These are phyloP conservation scores for Talaromyces ruber DNA, from an alignment of 495 filamentous ascomycete species.

Conservation along the genomic window DNA sequence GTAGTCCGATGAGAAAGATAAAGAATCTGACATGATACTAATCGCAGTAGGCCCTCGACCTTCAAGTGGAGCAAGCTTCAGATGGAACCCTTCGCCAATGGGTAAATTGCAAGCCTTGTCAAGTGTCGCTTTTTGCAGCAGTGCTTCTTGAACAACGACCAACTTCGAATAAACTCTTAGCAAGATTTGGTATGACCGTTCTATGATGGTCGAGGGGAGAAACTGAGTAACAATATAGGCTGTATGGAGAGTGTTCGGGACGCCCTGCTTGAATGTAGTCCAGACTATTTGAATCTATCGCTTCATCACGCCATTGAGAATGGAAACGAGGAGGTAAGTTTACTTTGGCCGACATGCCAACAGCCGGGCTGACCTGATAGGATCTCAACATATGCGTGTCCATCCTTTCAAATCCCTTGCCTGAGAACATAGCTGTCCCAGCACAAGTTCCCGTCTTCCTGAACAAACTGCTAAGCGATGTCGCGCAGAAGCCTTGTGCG, in stretches of 20 bases:
- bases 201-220: not conserved
- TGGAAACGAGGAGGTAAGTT: conserved; percentile 25
- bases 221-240: not conserved
- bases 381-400: conserved; percentile 27
- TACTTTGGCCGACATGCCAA: not conserved
- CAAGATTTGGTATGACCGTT: conserved; percentile 26
- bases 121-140: conserved; percentile 30
- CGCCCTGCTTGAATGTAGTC: conserved; percentile 29
- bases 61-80: conserved; percentile 14
- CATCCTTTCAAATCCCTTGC: conserved; percentile 34
- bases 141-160: conserved; percentile 37
- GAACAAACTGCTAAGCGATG: conserved; percentile 21
- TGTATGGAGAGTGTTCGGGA: conserved; percentile 22
- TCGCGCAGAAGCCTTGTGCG: conserved; percentile 25
- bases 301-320: conserved; percentile 25
- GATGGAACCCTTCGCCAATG: conserved; percentile 20
- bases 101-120: conserved; percentile 38
- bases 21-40: not conserved
- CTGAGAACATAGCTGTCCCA: conserved; percentile 23
- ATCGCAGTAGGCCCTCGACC: conserved; percentile 27
- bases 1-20: not conserved
- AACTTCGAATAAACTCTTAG: conserved; percentile 31
- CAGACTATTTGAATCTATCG: conserved; percentile 31
- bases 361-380: conserved; percentile 15
- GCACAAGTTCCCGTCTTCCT: conserved; percentile 35